A percentile compares a stretch with the other conserved stretches of the same genome.
Conservation (phyloP, 257 asterid genomes). For the Solanum microdontum region DNA sequence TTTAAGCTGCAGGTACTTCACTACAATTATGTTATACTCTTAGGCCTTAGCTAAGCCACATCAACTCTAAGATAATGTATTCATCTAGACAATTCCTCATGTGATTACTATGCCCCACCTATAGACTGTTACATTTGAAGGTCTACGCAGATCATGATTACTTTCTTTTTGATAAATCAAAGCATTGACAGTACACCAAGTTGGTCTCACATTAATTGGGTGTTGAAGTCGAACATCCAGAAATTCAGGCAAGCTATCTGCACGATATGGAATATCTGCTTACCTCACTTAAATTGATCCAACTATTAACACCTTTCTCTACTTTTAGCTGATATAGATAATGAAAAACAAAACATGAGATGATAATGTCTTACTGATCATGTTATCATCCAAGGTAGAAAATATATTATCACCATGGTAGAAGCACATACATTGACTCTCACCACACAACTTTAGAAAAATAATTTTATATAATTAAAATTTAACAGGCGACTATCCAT, state of each 20-base stretch:
- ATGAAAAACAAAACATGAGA: background rate
- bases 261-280: background rate
- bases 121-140: background rate
- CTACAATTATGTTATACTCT: background rate
- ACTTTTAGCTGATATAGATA: background rate
- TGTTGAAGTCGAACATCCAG: background rate
- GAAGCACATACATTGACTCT: background rate
- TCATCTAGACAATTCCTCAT: background rate
- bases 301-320: background rate
- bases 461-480: background rate
- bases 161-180: background rate
- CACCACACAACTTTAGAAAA: background rate
- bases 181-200: background rate
- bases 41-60: background rate
- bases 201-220: background rate
- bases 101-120: background rate
- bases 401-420: background rate
- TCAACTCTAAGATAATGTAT: background rate
- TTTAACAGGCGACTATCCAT: background rate
- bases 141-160: background rate
- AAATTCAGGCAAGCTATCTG: background rate
- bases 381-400: background rate
- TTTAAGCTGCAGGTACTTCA: background rate
- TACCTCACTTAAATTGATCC: background rate
- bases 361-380: background rate